A percentile compares a stretch with the other conserved stretches of the same genome.
These are phyloP conservation scores for Cytospora piceicola DNA, from an alignment of 2,329 filamentous ascomycete species.

Conservation along the genomic window DNA sequence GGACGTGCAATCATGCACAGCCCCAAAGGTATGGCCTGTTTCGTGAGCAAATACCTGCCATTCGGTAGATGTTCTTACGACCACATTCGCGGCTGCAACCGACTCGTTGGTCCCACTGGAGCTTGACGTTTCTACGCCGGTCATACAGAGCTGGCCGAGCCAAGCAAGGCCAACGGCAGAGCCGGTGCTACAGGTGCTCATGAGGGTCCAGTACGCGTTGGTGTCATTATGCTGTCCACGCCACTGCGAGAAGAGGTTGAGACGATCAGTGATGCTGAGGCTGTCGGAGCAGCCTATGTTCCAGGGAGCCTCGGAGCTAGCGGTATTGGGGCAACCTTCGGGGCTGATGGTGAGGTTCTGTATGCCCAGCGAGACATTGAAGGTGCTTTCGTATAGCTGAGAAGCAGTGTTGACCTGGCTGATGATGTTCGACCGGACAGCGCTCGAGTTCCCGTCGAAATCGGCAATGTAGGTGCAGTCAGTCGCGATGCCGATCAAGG, in stretches of 20 bases:
- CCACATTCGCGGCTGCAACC: slow-evolving; percentile 85
- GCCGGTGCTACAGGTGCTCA: slow-evolving; percentile 80
- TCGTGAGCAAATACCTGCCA: slow-evolving; percentile 98
- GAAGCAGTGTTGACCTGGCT: slow-evolving; percentile 84
- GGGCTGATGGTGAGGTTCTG: slow-evolving; percentile 82
- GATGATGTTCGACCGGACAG: slow-evolving; percentile 77
- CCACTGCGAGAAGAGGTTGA: slow-evolving; percentile 90
- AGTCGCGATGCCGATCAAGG: slow-evolving; percentile 86
- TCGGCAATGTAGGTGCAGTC: slow-evolving; percentile 84
- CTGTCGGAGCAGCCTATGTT: slow-evolving; percentile 73
- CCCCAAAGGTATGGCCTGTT: slow-evolving; percentile 91
- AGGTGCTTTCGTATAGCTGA: slow-evolving; percentile 82
- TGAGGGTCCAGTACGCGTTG: slow-evolving; percentile 92
- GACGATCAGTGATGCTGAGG: slow-evolving; percentile 71
- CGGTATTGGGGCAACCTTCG: slow-evolving; percentile 71
- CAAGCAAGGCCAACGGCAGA: slow-evolving; percentile 90
- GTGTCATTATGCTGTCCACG: slow-evolving; percentile 74
- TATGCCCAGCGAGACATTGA: slow-evolving; percentile 93
- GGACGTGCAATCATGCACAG: slow-evolving; percentile 86
- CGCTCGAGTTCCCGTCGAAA: slow-evolving; percentile 62
- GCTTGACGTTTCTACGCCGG: slow-evolving; percentile 56
- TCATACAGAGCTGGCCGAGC: slow-evolving; percentile 82
- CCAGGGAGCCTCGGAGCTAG: slow-evolving; percentile 74
- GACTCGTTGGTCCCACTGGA: slow-evolving; percentile 64
- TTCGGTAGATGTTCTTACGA: slow-evolving; percentile 79